Base-by-base conservation (phyloP, 2,329 filamentous ascomycete genomes). In the Aureobasidium sp. region DNA sequence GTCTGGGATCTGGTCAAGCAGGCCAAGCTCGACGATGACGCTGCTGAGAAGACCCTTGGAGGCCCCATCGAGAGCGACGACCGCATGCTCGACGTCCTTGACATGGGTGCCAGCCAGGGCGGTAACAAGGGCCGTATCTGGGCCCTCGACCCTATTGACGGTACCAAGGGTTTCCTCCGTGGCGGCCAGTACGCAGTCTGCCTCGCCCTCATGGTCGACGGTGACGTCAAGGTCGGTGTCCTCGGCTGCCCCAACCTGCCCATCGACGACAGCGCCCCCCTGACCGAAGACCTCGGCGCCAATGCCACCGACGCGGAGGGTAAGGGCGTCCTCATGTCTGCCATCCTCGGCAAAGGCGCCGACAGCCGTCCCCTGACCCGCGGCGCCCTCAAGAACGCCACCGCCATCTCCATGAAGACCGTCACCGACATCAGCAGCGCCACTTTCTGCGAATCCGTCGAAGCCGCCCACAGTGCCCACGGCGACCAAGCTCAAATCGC, bases 181-280 rank as follows among this genome's bases (percentile, higher is more conserved):
- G 94, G 94, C 59, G 95, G 92, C 42, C 94, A 99, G 79, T 99
- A 99, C 73, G 95, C 94, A 61, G 91, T 99, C 60, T 97, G 93
- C 73, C 83, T 99, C 5, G 94, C 85, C 39, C 81, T 99, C 69
- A 88, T 99, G 78, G 89, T 96, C 31, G 91, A 97, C 71, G 94
- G 93, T 59, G 86, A 96, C 69, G 91, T 97, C 70, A 91, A 92
- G 74, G 90, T 97, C 65, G 94, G 94, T 68, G 94, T 96, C 49
- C 84, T 99, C 62, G 95, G 91, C 65, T 97, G 93, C 77, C 94
- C 94, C 29, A 99, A 99, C 78, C 85, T 99, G 36, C 93, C 93
- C 17, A 81, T 97, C 61, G 89, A 95, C 72, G 90, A 97, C 74
- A 79, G 85, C 20, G 85, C 84, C 42, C 82, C 85, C 14, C 77